phyloP scores from a whole-genome alignment of 768 basidiomycete species.

The Gyrodon lividus region DNA sequence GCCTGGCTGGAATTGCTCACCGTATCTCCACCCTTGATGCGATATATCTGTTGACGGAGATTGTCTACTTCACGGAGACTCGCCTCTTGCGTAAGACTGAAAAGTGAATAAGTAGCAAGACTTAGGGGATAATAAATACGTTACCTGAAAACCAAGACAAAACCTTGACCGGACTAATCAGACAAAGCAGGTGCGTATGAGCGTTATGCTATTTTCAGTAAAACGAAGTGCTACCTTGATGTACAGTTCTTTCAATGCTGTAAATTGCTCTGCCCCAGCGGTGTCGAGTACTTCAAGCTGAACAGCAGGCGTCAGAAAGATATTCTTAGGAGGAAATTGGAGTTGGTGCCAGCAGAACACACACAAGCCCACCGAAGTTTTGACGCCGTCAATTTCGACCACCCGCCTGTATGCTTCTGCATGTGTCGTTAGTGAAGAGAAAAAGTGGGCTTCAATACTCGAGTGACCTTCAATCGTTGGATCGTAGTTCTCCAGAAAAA shows the following conservation, averaged over 20 bases:
- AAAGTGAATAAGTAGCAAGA: neutral
- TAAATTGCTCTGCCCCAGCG: slow-evolving; percentile 86
- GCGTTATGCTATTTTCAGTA: neutral
- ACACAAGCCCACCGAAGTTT: slow-evolving; percentile 49
- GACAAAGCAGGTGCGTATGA: neutral
- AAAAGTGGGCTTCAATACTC: neutral
- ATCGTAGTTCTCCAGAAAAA: slow-evolving; percentile 76
- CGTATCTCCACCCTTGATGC: slow-evolving; percentile 69
- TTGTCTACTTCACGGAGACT: slow-evolving; percentile 78
- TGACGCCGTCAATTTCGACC: slow-evolving; percentile 64
- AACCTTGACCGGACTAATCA: slow-evolving; percentile 64
- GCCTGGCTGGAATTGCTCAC: slow-evolving; percentile 36
- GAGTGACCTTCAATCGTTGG: slow-evolving; percentile 78
- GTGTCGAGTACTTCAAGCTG: slow-evolving; percentile 83
- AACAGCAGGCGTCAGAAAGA: slow-evolving; percentile 11
- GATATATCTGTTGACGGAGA: slow-evolving; percentile 77
- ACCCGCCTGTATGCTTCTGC: slow-evolving; percentile 71
- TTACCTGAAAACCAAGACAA: slow-evolving; percentile 81
- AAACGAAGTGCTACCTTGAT: slow-evolving; percentile 54
- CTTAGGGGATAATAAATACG: neutral
- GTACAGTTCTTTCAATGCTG: slow-evolving; percentile 74
- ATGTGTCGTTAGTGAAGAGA: slow-evolving; percentile 8
- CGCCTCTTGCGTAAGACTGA: slow-evolving; percentile 77
- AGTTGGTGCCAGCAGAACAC: slow-evolving; percentile 14
- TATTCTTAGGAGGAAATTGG: slow-evolving; percentile 2